Evolutionary conservation across 192 early-diverging fungal genomes (phyloP).

Genomic region (Phycomyces blakesleeanus): DNA sequence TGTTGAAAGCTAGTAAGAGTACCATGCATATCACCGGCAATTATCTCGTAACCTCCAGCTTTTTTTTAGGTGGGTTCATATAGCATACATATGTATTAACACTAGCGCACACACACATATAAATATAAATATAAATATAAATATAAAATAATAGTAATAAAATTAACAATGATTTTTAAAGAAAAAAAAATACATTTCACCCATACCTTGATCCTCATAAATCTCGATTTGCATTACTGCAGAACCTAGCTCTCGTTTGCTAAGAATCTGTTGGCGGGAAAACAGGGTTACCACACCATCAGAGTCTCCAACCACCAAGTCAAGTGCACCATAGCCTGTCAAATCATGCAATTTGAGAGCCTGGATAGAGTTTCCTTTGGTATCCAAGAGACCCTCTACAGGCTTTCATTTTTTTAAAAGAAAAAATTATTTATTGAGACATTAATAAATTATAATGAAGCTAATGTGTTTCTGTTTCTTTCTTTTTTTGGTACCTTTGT

Average conservation of each 20-base stretch:
- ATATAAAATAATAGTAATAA: no score
- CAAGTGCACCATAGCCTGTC: constrained; percentile 24
- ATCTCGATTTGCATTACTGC: constrained; percentile 22
- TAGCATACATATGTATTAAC: no score
- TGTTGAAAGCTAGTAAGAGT: constrained; percentile 28
- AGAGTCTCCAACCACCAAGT: constrained; percentile 36
- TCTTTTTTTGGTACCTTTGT: constrained; percentile 39
- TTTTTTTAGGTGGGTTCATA: no score
- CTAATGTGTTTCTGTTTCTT: neutral
- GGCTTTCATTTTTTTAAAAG: constrained; percentile 11
- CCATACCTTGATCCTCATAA: constrained; percentile 27
- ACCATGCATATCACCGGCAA: constrained; percentile 32
- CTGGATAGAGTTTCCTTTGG: constrained; percentile 38
- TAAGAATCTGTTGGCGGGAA: constrained; percentile 28
- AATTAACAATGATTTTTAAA: no score
- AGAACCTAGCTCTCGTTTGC: constrained; percentile 24
- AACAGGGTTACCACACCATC: constrained; percentile 33
- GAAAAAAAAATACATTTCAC: constrained; percentile 11
- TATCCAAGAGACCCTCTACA: constrained; percentile 34
- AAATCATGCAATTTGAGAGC: constrained; percentile 28
- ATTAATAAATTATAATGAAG: neutral
- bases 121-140: no score
- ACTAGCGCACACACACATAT: no score
- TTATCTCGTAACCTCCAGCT: constrained; percentile 36
- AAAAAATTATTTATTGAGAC: no score